Conservation (phyloP, 306 rosid genomes). For the Albizia julibrissin region DNA sequence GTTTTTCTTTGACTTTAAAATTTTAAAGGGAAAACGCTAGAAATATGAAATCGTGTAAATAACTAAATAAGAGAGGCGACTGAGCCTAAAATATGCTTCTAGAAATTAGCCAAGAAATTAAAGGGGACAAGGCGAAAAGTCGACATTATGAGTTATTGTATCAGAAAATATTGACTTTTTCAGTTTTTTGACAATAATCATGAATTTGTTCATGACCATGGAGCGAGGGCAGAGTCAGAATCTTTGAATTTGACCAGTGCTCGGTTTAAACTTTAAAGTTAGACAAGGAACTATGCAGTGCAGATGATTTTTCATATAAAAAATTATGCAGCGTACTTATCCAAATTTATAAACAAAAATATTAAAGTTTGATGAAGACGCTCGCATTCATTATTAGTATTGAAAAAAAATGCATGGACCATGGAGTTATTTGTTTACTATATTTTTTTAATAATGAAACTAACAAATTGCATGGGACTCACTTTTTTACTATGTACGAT, state of each 20-base stretch:
- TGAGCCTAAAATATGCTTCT: slow-evolving; percentile 5
- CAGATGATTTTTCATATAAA: too few relatives aligned
- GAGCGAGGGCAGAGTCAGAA: neutral
- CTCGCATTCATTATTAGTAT: too few relatives aligned
- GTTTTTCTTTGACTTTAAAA: too few relatives aligned
- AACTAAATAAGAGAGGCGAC: neutral
- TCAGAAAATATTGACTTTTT: slow-evolving; percentile 1
- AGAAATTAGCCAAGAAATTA: neutral
- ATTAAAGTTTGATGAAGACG: too few relatives aligned
- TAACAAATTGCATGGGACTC: too few relatives aligned
- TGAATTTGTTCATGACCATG: neutral
- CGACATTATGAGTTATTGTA: neutral
- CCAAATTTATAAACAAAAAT: too few relatives aligned
- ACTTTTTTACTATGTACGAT: too few relatives aligned
- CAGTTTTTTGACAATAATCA: neutral
- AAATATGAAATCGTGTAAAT: neutral
- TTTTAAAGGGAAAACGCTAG: neutral
- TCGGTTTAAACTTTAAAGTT: neutral
- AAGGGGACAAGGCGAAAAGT: neutral
- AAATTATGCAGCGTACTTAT: too few relatives aligned
- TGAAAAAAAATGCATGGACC: too few relatives aligned
- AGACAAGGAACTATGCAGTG: too few relatives aligned
- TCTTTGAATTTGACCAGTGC: neutral
- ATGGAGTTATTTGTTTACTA: too few relatives aligned
- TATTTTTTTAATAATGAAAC: too few relatives aligned